Evolutionary conservation across 73 alveolate genomes (phyloP).

Genomic region (Tetrahymena malaccensis): DNA sequence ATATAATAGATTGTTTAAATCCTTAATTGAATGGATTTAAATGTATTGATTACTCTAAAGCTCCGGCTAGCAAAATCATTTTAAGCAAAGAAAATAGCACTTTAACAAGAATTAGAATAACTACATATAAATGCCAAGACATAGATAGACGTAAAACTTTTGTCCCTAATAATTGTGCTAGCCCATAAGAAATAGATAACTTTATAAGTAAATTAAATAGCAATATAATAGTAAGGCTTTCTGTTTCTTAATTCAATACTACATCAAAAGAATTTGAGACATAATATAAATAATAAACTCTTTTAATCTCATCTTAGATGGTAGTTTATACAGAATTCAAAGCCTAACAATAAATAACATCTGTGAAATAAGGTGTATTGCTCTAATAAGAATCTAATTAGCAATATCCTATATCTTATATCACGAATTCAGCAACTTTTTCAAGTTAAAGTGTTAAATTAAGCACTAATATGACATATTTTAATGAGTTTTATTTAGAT

Average conservation of each 20-base stretch:
- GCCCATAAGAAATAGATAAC: not conserved
- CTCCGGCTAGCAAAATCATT: not conserved
- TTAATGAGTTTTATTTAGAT: not conserved
- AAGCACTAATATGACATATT: too few relatives aligned
- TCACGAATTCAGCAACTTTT: not conserved
- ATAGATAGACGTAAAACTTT: not conserved
- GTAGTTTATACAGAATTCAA: not conserved
- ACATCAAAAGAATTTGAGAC: not conserved
- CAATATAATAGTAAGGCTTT: not conserved
- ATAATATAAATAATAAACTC: too few relatives aligned
- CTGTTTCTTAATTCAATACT: not conserved
- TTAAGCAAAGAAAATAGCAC: too few relatives aligned
- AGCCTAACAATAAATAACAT: not conserved
- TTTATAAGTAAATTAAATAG: too few relatives aligned
- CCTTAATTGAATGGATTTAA: not conserved
- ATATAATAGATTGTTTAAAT: not conserved
- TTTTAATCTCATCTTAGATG: not conserved
- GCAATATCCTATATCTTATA: not conserved
- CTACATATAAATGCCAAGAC: not conserved
- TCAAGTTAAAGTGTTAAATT: not conserved
- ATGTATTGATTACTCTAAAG: not conserved
- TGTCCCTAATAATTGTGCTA: not conserved
- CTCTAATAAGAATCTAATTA: too few relatives aligned
- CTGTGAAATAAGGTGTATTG: not conserved
- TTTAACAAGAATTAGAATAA: not conserved